A percentile compares a stretch with the other conserved stretches of the same genome.
These are phyloP conservation scores for Metschnikowia drakensbergensis DNA, from an alignment of 805 yeast genomes.

Conservation along the genomic window DNA sequence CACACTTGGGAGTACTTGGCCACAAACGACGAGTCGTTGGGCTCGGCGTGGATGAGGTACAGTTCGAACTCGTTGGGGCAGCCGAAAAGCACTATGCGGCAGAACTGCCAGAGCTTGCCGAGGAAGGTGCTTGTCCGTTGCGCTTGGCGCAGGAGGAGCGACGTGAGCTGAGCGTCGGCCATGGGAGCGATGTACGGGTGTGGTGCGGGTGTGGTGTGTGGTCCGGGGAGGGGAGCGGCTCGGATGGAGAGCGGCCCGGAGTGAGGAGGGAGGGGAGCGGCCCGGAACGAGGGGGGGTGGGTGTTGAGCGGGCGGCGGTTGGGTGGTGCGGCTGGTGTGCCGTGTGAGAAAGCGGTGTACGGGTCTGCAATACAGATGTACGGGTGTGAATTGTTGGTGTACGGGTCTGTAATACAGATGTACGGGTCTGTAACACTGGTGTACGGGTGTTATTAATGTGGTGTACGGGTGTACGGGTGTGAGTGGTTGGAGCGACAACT, in stretches of 20 bases:
- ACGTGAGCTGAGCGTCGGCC: constrained; percentile 7
- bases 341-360: no score
- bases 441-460: no score
- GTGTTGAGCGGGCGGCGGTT: no score
- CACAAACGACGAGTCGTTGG: constrained; percentile 53
- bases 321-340: no score
- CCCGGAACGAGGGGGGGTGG: no score
- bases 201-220: not conserved
- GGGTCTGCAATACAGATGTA: no score
- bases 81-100: constrained; percentile 22
- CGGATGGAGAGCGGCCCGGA: not conserved
- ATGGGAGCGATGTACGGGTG: constrained; percentile 1
- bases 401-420: no score
- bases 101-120: constrained; percentile 26
- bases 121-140: constrained; percentile 18
- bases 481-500: not conserved
- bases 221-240: not conserved
- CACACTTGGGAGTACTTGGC: constrained; percentile 45
- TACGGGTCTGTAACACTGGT: no score
- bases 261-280: no score
- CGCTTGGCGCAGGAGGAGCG: constrained; percentile 11
- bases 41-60: constrained; percentile 39
- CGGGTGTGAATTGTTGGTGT: no score
- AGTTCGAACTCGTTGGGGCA: constrained; percentile 38
- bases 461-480: not conserved